Conservation (phyloP, 768 basidiomycete species). For the Pleurotus djamor region DNA sequence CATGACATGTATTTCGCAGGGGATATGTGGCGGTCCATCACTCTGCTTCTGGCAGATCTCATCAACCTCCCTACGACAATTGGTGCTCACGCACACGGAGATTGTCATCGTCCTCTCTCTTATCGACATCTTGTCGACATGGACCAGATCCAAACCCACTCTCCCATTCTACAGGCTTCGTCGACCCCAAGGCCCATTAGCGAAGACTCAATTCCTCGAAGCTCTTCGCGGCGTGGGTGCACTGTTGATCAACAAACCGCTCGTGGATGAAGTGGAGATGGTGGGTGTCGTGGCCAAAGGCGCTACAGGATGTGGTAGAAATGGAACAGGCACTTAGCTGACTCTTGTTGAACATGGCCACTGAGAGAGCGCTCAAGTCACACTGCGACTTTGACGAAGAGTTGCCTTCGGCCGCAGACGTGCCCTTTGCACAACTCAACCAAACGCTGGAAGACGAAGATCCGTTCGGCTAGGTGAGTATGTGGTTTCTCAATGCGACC, state of each 20-base stretch:
- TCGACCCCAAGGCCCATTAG: slow-evolving; percentile 70
- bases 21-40: slow-evolving; percentile 20
- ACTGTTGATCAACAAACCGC: slow-evolving; percentile 68
- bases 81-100: slow-evolving; percentile 22
- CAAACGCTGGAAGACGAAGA: slow-evolving; percentile 17
- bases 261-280: slow-evolving; percentile 73
- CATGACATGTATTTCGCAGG: neutral
- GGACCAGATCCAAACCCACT: slow-evolving; percentile 33
- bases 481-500: too few species aligned
- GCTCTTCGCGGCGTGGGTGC: slow-evolving; percentile 82
- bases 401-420: slow-evolving; percentile 13
- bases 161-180: slow-evolving; percentile 68
- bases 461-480: slow-evolving; percentile 11
- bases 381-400: slow-evolving; percentile 23
- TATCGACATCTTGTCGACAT: slow-evolving; percentile 19
- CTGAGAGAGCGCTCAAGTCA: slow-evolving; percentile 14
- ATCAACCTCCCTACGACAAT: slow-evolving; percentile 21
- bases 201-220: slow-evolving; percentile 77
- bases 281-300: slow-evolving; percentile 30
- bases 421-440: slow-evolving; percentile 9
- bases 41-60: slow-evolving; percentile 18
- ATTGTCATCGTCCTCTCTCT: slow-evolving; percentile 15
- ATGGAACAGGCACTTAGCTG: slow-evolving; percentile 16
- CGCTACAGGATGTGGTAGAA: slow-evolving; percentile 17
- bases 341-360: slow-evolving; percentile 15